Percentiles rank a stretch among this genome's conserved stretches.
phyloP scores from a whole-genome alignment of 73 alveolate genomes.

The Breviolum minutum region DNA sequence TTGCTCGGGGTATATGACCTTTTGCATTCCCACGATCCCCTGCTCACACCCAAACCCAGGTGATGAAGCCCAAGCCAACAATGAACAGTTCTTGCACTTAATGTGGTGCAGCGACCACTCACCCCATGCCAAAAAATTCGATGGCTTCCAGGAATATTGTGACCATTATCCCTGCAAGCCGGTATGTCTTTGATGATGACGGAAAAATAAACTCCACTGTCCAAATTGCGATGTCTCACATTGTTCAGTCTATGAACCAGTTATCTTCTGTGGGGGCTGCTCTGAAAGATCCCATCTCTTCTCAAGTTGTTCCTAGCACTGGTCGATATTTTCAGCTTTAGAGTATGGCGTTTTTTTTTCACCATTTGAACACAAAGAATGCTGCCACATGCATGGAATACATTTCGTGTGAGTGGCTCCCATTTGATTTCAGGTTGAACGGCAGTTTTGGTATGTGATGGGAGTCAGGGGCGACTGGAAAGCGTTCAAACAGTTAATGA shows the following conservation, averaged over 20 bases:
- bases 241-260: neutral
- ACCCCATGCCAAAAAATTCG: neutral
- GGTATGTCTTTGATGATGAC: neutral
- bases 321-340: neutral
- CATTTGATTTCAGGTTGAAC: neutral
- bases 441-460: neutral
- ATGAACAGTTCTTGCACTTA: neutral
- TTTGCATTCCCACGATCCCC: neutral
- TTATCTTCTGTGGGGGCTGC: neutral
- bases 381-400: neutral
- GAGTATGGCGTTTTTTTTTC: neutral
- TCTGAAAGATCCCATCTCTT: neutral
- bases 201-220: neutral
- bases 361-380: no score
- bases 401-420: neutral
- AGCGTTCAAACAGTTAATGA: neutral
- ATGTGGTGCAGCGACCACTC: neutral
- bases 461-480: slow-evolving; percentile 15
- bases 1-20: no score
- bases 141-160: neutral
- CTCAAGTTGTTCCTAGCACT: neutral
- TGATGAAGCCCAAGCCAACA: neutral
- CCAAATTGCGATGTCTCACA: neutral
- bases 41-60: no score
- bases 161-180: neutral